phyloP scores from a whole-genome alignment of 73 alveolate species.

The Paramecium caudatum region DNA sequence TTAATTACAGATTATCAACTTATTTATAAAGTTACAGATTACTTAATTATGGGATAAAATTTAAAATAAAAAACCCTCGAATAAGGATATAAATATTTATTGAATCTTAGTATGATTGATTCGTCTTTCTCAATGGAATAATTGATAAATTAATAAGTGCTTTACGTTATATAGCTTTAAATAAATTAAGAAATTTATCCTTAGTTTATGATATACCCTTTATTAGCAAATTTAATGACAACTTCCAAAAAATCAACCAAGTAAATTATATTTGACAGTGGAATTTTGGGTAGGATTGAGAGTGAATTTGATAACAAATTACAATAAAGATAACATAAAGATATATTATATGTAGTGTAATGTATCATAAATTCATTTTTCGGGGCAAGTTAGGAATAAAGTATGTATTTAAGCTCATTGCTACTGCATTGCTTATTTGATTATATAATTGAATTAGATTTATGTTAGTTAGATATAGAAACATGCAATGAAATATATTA shows the following conservation, averaged over 20 bases:
- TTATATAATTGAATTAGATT: neutral
- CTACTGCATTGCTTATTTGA: slow-evolving; percentile 17
- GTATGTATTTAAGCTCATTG: neutral
- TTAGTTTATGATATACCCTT: slow-evolving; percentile 21
- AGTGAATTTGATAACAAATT: neutral
- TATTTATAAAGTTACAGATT: neutral
- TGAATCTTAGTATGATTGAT: slow-evolving; percentile 40
- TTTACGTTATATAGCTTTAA: neutral
- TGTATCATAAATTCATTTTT: slow-evolving; percentile 30
- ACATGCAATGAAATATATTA: slow-evolving; percentile 28
- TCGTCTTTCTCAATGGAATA: slow-evolving; percentile 23
- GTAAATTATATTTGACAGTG: slow-evolving; percentile 27
- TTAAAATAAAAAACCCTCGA: neutral
- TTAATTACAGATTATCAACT: neutral
- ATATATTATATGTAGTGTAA: neutral
- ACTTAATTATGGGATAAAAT: neutral
- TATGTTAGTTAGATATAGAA: neutral
- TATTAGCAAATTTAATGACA: slow-evolving; percentile 26
- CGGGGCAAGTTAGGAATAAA: neutral
- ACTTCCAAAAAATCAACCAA: neutral
- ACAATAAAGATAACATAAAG: neutral
- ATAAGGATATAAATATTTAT: neutral
- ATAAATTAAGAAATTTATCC: neutral
- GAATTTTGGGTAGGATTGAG: neutral
- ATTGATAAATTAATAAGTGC: neutral